Conservation (phyloP, 176 grass and related monocot species). For the Alloteropsis semialata region DNA sequence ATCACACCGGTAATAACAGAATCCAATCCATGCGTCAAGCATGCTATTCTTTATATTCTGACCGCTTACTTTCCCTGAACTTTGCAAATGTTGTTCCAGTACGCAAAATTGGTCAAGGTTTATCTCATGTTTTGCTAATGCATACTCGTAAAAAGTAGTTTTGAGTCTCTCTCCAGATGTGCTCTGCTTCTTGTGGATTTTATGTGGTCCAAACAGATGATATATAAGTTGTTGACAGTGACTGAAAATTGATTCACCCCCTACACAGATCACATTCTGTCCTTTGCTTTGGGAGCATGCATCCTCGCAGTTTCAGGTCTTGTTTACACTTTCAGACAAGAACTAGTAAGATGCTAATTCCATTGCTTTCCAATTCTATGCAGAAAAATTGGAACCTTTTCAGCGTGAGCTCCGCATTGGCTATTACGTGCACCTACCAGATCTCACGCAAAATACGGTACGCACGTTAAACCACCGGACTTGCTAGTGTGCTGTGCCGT, state of each 20-base stretch:
- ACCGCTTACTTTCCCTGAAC: background rate
- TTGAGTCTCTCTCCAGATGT: background rate
- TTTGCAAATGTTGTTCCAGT: background rate
- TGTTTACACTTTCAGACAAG: background rate
- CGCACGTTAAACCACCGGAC: background rate
- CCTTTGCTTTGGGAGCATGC: no score
- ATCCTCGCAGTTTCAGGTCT: no score
- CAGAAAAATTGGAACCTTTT: conserved; percentile 80
- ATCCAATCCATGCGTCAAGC: no score
- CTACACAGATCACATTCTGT: no score
- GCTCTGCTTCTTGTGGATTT: no score
- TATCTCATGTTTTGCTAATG: background rate
- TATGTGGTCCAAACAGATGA: no score
- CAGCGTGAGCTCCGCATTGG: conserved; percentile 52
- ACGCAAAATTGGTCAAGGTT: background rate
- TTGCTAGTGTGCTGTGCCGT: background rate
- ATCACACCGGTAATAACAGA: conserved; percentile 63
- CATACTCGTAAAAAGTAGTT: background rate
- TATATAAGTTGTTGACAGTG: no score
- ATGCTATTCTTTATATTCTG: no score
- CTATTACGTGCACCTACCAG: conserved; percentile 49
- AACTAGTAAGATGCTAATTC: background rate
- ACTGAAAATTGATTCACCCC: no score
- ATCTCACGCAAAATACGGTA: conserved; percentile 58
- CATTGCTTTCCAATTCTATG: background rate